These are phyloP conservation scores for Stygiomarasmius scandens DNA, from an alignment of 1,284 basidiomycete species.

Conservation along the genomic window DNA sequence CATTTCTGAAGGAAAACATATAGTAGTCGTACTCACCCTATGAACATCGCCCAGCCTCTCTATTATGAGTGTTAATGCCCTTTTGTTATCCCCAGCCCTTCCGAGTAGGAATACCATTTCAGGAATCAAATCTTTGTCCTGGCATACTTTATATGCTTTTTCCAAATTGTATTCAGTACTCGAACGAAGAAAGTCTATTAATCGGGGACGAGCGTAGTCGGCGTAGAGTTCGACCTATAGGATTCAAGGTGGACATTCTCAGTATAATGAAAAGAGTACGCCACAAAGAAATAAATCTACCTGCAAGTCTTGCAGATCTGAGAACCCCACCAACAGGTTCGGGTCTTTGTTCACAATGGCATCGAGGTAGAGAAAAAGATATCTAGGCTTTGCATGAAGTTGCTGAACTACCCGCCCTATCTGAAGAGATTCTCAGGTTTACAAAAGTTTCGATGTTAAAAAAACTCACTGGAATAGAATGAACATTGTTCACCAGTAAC, in stretches of 20 bases:
- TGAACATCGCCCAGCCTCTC: slow-evolving; percentile 93
- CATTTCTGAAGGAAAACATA: neutral
- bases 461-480: slow-evolving; percentile 86
- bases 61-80: slow-evolving; percentile 93
- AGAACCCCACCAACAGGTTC: slow-evolving; percentile 78
- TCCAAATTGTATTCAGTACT: slow-evolving; percentile 94
- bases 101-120: slow-evolving; percentile 99
- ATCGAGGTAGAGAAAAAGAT: slow-evolving; percentile 93
- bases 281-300: neutral
- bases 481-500: slow-evolving; percentile 91
- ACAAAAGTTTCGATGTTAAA: neutral
- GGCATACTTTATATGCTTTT: slow-evolving; percentile 86
- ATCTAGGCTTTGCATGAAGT: slow-evolving; percentile 75
- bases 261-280: neutral
- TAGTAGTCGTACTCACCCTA: slow-evolving; percentile 59
- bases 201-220: slow-evolving; percentile 75
- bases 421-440: slow-evolving; percentile 40
- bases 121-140: slow-evolving; percentile 83
- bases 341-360: slow-evolving; percentile 89
- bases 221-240: slow-evolving; percentile 86
- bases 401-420: slow-evolving; percentile 89
- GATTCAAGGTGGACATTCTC: neutral
- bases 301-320: slow-evolving; percentile 73
- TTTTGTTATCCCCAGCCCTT: slow-evolving; percentile 96
- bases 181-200: slow-evolving; percentile 91